A percentile compares a stretch with the other conserved stretches of the same genome.
These are phyloP conservation scores for Heritiera littoralis DNA, from an alignment of 345 rosid species.

Conservation along the genomic window DNA sequence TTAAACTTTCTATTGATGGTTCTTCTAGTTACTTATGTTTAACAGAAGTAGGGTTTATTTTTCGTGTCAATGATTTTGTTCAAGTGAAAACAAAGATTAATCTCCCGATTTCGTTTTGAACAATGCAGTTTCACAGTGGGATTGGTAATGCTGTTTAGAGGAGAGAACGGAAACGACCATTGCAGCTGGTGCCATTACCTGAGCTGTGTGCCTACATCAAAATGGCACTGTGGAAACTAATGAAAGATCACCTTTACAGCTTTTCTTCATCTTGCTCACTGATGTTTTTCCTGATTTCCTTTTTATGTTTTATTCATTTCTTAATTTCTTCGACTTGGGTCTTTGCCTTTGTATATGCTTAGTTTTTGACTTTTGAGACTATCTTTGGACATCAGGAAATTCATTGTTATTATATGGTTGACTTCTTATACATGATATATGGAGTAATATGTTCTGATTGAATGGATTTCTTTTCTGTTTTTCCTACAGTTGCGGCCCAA, in stretches of 20 bases:
- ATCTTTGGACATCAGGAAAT: neutral
- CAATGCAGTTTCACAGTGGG: constrained; percentile 63
- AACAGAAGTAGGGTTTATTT: neutral
- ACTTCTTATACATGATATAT: neutral
- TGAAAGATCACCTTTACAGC: neutral
- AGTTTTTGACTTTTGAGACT: neutral
- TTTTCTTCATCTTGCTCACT: neutral
- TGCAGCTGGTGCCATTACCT: constrained; percentile 99
- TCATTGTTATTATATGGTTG: neutral
- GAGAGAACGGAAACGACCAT: constrained; percentile 75
- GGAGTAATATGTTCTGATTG: neutral
- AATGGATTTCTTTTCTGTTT: neutral
- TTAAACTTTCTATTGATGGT: neutral
- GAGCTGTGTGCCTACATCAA: constrained; percentile 83
- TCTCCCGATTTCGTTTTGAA: neutral
- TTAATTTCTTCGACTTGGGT: constrained; percentile 26
- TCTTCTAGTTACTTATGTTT: neutral
- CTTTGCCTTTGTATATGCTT: constrained; percentile 23
- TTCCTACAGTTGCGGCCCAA: neutral
- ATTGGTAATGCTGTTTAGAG: constrained; percentile 77
- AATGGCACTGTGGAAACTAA: constrained; percentile 68
- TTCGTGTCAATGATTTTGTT: neutral
- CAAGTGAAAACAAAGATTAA: neutral
- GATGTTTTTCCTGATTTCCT: neutral
- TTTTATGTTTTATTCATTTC: constrained; percentile 18